These are phyloP conservation scores for Aspergillus tubingensis DNA, from an alignment of 2,329 filamentous ascomycete genomes.

Conservation along the genomic window DNA sequence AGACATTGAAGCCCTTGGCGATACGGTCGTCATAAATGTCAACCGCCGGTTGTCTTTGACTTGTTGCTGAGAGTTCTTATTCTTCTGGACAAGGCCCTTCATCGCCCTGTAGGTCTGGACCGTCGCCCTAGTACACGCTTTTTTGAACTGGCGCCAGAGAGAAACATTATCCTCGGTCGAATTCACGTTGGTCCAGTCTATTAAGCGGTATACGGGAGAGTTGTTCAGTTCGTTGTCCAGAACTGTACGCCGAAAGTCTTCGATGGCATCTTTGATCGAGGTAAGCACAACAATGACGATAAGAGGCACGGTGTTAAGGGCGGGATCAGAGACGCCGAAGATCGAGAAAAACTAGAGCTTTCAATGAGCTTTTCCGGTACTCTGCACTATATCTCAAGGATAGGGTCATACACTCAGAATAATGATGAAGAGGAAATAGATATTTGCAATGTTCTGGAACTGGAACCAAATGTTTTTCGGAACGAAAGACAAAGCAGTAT, in stretches of 20 bases:
- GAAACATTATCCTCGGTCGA: constrained; percentile 84
- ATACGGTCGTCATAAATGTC: constrained; percentile 66
- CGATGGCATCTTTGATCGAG: constrained; percentile 89
- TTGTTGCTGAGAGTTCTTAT: constrained; percentile 38
- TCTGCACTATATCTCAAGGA: neutral
- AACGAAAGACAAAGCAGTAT: constrained; percentile 90
- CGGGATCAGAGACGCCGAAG: constrained; percentile 89
- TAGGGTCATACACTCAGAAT: constrained; percentile 77
- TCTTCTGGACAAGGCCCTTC: constrained; percentile 51
- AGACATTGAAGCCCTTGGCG: constrained; percentile 58
- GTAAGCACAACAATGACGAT: constrained; percentile 91
- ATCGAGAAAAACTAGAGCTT: constrained; percentile 81
- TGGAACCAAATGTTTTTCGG: constrained; percentile 98
- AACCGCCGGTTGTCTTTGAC: constrained; percentile 58
- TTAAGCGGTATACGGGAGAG: constrained; percentile 84
- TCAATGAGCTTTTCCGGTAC: constrained; percentile 24
- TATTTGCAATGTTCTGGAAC: constrained; percentile 97
- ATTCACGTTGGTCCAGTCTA: constrained; percentile 92
- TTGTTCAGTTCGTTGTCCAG: constrained; percentile 96
- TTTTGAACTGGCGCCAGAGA: constrained; percentile 85
- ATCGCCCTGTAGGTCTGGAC: constrained; percentile 59
- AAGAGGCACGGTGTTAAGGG: constrained; percentile 83
- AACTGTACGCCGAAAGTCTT: constrained; percentile 89
- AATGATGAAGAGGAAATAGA: constrained; percentile 96
- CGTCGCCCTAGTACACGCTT: constrained; percentile 69